These are phyloP conservation scores for Salvia sclarea DNA, from an alignment of 305 asterid species.

Conservation along the genomic window DNA sequence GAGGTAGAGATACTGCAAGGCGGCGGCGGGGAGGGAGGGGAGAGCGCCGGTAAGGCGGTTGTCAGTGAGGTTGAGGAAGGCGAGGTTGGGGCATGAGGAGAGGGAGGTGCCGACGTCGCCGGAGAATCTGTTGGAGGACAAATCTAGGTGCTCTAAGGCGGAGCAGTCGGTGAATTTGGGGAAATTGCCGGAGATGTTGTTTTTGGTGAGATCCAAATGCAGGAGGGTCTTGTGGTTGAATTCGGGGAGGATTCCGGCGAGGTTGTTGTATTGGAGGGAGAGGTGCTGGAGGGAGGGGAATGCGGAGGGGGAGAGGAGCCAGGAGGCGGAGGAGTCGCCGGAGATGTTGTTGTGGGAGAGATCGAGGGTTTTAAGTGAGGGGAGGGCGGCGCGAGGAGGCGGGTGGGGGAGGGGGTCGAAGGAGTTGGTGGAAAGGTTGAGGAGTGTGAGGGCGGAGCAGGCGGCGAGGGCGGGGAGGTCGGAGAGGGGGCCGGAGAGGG, in stretches of 20 bases:
- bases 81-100: conserved; percentile 55
- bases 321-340: conserved; percentile 51
- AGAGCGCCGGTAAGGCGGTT: conserved; percentile 62
- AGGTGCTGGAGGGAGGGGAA: conserved; percentile 53
- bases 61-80: conserved; percentile 68
- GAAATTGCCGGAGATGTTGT: conserved; percentile 60
- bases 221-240: conserved; percentile 49
- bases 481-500: conserved; percentile 64
- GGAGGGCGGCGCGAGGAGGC: conserved; percentile 21
- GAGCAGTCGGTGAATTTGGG: conserved; percentile 62
- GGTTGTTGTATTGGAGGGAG: conserved; percentile 63
- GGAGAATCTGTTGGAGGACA: conserved; percentile 66
- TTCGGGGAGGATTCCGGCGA: conserved; percentile 49
- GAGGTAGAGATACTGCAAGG: conserved; percentile 59
- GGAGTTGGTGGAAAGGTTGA: conserved; percentile 65
- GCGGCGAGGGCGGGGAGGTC: conserved; percentile 52
- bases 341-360: conserved; percentile 78
- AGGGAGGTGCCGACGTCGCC: conserved; percentile 63
- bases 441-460: conserved; percentile 55
- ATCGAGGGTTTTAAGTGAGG: conserved; percentile 57
- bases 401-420: conserved; percentile 48
- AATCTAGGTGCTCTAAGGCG: conserved; percentile 61
- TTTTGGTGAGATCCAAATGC: conserved; percentile 71
- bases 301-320: conserved; percentile 52
- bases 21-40: conserved; percentile 54